Evolutionary conservation across 1,284 basidiomycete genomes (phyloP), one percentile per base, ranked within the genome.

Genomic region (Cryptococcus floricola): DNA sequence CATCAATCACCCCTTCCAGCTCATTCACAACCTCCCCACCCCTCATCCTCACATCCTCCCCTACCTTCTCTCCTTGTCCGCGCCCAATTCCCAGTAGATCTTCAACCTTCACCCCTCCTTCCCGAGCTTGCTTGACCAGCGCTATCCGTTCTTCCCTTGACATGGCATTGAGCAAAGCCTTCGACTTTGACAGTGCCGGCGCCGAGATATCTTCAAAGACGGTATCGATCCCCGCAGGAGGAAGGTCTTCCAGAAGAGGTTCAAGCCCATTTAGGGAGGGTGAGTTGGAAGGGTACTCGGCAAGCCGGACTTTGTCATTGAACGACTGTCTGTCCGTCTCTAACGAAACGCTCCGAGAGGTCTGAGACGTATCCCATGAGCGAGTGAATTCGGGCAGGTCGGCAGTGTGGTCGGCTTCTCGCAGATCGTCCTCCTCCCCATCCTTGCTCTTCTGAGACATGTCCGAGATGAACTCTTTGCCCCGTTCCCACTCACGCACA

Each of bases 1-100:
- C 55, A 18, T 66, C 72, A 42, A 75, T 73, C 51, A 75, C 64
- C 14, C 69, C 64, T 52, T 63, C 60, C 27, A 75, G 58, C 64
- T 75, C 73, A 42, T 64, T 61, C 16, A 75, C 65, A 28, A 75
- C 66, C 52, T 63, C 49, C 4, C 65, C 66, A 12, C 63, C 65
- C 27, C 49, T 58, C 50, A 48, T 48, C n/a, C 47, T 50, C 52
- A 53, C 54, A 47, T 59, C 50, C 46, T 52, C 41, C 16, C 54
- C 52, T 18, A 9, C 18, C 31, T 34, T 8, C 38, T 18, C 13
- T 27, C 7, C 46, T 5, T 28, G 14, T 14, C 13, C 31, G 28
- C 51, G 47, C 25, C 6, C 23, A 25, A 53, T 41, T 23, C 31
- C 50, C 47, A 49, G 12, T 48, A 48, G 42, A 38, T 46, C 51